Conservation (phyloP, 225 moss, liverwort and hornwort genomes). For the Physcomitrellopsis africana region DNA sequence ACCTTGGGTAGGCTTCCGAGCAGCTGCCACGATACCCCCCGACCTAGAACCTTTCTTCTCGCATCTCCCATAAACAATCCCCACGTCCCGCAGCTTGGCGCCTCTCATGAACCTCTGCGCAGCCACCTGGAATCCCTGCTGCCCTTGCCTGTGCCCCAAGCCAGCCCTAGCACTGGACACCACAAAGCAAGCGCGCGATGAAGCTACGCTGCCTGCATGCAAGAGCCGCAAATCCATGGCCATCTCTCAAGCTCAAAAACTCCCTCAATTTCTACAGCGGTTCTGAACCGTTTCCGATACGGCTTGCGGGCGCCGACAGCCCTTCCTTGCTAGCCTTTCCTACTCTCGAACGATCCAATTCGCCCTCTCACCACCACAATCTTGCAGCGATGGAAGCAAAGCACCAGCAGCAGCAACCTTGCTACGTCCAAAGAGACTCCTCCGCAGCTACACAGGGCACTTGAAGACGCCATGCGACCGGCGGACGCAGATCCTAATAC, state of each 20-base stretch:
- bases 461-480: no score
- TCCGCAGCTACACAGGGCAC: no score
- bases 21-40: constrained; percentile 33
- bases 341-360: constrained; percentile 4
- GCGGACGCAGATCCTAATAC: no score
- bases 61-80: not conserved
- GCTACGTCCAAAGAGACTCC: constrained; percentile 17
- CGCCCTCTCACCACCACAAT: not conserved
- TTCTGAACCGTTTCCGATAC: constrained; percentile 29
- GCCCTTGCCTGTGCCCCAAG: constrained; percentile 6
- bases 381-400: not conserved
- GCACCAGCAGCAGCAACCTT: constrained; percentile 7
- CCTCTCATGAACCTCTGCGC: constrained; percentile 49
- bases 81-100: constrained; percentile 20
- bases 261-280: not conserved
- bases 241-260: constrained; percentile 21
- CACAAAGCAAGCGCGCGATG: constrained; percentile 23
- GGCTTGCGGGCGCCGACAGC: constrained; percentile 45
- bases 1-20: constrained; percentile 43
- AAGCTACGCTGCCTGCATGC: constrained; percentile 37
- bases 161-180: constrained; percentile 13
- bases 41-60: constrained; percentile 30
- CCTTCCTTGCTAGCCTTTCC: constrained; percentile 7
- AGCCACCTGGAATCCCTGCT: constrained; percentile 35
- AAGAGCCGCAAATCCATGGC: constrained; percentile 56